Percentiles rank a stretch among this genome's conserved stretches.
Evolutionary conservation across 139 green algal species (phyloP).

Genomic region (Nannochloris sp.): DNA sequence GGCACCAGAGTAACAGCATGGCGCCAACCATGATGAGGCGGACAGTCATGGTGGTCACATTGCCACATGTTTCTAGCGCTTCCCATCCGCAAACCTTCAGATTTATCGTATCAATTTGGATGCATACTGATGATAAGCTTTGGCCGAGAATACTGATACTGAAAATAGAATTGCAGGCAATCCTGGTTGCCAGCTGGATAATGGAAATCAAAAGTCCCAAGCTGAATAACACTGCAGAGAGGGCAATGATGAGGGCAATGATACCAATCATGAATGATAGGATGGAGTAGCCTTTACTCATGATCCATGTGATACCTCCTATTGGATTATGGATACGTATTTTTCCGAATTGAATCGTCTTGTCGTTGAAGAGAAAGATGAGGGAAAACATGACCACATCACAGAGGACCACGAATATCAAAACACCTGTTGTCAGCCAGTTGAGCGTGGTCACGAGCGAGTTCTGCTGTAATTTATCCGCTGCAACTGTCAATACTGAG

Average conservation of each 20-base stretch:
- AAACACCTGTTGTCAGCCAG: background rate
- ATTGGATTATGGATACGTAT: background rate
- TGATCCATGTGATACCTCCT: background rate
- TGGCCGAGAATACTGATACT: background rate
- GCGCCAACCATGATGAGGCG: background rate
- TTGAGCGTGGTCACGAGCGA: background rate
- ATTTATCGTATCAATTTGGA: background rate
- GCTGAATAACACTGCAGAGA: background rate
- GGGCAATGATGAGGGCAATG: background rate
- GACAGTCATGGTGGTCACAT: constrained; percentile 4
- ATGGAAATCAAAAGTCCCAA: background rate
- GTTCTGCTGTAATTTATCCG: background rate
- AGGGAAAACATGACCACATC: background rate
- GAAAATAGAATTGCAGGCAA: background rate
- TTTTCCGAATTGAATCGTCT: background rate
- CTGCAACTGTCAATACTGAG: background rate
- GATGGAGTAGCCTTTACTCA: background rate
- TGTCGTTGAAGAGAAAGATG: background rate
- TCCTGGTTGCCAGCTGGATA: background rate
- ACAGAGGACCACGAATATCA: background rate
- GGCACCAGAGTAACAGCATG: background rate
- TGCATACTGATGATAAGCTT: background rate
- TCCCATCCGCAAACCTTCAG: constrained; percentile 4
- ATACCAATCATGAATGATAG: background rate
- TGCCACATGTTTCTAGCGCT: background rate